Evolutionary conservation across 352 stramenopile genomes (phyloP), one percentile per base, ranked within the genome.

Genomic region (Globisporangium paroecandrum): DNA sequence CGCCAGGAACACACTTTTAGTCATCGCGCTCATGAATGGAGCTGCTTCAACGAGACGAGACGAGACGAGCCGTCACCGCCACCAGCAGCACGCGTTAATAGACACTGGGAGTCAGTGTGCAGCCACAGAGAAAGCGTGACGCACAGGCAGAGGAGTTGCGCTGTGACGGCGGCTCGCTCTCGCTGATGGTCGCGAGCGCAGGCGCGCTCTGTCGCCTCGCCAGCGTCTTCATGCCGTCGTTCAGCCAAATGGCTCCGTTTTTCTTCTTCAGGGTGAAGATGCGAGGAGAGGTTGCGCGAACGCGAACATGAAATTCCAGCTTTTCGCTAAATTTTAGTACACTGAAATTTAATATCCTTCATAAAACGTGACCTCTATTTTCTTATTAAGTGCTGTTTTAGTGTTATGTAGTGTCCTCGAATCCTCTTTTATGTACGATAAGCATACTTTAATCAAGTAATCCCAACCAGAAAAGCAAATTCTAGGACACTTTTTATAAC

Each of bases 151-250:
- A 63, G n/a, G 60, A 57, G 32, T 49, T 51, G 36, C 13, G 25
- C 12, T 62, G 24, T 2, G 43, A 29, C 38, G 36, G 55, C 38
- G 36, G 55, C 29, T 66, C 61, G 56, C 41, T 43, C 60, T 68
- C 66, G 32, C 34, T 53, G 13, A 68, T 58, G 25, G 66, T 46
- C 22, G 53, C 66, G 53, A 72, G 56, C 32, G 66, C 57, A 9
- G 66, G 66, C 32, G 66, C 60, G 43, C 66, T 72, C 65, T 70
- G 58, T 51, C 58, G 65, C 47, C 65, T 58, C 58, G 43, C 32
- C 64, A 64, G 27, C 18, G 29, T 29, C 32, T 60, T 59, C 58
- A 22, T 54, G 10, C 41, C 15, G 13, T 49, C 53, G 5, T 34
- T 58, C n/a, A 12, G 29, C 38, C 4, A 32, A 32, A 55, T 68